phyloP scores from a whole-genome alignment of 768 basidiomycete species.

The Amanita inopinata region DNA sequence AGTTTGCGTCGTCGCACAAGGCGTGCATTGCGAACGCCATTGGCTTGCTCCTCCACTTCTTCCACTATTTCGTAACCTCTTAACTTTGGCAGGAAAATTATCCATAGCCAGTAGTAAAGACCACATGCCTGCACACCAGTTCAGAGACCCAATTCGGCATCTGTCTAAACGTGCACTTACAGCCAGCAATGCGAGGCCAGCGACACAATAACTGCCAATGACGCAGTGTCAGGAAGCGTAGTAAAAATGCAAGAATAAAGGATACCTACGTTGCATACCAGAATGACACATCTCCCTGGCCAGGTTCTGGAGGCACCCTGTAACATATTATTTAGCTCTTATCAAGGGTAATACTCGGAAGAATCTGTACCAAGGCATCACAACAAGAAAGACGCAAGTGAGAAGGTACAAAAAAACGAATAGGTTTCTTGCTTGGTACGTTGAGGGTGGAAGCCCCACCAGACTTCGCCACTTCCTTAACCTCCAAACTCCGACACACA shows the following conservation, averaged over 20 bases:
- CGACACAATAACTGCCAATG: slow-evolving; percentile 22
- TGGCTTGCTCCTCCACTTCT: slow-evolving; percentile 32
- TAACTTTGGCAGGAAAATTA: slow-evolving; percentile 29
- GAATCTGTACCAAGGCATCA: slow-evolving; percentile 22
- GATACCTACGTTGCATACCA: slow-evolving; percentile 28
- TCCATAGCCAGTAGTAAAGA: slow-evolving; percentile 32
- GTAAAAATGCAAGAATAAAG: neutral
- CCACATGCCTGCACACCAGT: slow-evolving; percentile 19
- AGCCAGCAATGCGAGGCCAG: slow-evolving; percentile 18
- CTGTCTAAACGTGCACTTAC: too few species aligned
- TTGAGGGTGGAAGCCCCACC: slow-evolving; percentile 16
- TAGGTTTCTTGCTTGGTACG: slow-evolving; percentile 18
- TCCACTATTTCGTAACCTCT: slow-evolving; percentile 38
- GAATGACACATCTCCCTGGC: slow-evolving; percentile 27
- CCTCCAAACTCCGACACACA: slow-evolving; percentile 24
- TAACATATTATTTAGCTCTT: neutral
- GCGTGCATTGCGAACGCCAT: slow-evolving; percentile 23
- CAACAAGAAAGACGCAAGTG: slow-evolving; percentile 20
- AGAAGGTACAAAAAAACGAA: slow-evolving; percentile 18
- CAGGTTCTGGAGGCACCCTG: slow-evolving; percentile 27
- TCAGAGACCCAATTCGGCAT: too few species aligned
- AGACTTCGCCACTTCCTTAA: slow-evolving; percentile 17
- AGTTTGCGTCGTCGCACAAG: slow-evolving; percentile 24
- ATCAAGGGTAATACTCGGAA: neutral
- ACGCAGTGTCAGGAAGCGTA: neutral